Conservation (phyloP, 140 eudicot species). For the Ambrosia hybrid region DNA sequence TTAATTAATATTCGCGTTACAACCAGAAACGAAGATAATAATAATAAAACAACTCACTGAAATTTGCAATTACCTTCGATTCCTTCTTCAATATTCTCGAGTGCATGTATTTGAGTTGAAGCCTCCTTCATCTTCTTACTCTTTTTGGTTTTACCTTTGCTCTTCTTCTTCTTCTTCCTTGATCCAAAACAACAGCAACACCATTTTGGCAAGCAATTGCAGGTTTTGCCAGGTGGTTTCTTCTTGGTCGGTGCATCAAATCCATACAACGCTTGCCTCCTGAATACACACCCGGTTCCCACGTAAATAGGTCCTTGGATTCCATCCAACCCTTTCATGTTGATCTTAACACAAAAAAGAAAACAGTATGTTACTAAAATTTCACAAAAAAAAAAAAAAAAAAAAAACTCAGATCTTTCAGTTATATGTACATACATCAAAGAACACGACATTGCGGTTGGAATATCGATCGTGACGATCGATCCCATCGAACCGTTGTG, state of each 20-base stretch:
- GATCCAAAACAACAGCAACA: conserved; percentile 51
- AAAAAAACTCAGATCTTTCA: no score
- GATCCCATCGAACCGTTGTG: conserved; percentile 95
- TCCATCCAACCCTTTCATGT: conserved; percentile 98
- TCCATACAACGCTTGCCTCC: conserved; percentile 97
- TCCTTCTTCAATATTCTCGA: conserved; percentile 97
- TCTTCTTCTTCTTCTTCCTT: conserved; percentile 60
- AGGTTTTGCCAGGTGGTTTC: conserved; percentile 86
- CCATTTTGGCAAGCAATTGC: conserved; percentile 96
- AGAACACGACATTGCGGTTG: conserved; percentile 93
- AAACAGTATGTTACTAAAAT: no score
- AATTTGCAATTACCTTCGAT: conserved; percentile 52
- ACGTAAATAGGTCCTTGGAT: conserved; percentile 98
- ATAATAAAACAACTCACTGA: no score
- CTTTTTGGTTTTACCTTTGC: conserved; percentile 39
- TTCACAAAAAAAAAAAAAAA: no score
- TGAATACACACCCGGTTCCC: conserved; percentile 95
- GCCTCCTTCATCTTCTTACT: conserved; percentile 66
- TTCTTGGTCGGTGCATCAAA: conserved; percentile 88
- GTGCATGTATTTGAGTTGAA: conserved; percentile 78
- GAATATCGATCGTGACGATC: conserved; percentile 96
- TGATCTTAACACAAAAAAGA: conserved; percentile 64
- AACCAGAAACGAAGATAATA: conserved; percentile 4
- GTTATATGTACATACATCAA: conserved; percentile 62
- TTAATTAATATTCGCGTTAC: conserved; percentile 24